Conservation (phyloP, 441 rosid species). For the Metrosideros polymorpha region DNA sequence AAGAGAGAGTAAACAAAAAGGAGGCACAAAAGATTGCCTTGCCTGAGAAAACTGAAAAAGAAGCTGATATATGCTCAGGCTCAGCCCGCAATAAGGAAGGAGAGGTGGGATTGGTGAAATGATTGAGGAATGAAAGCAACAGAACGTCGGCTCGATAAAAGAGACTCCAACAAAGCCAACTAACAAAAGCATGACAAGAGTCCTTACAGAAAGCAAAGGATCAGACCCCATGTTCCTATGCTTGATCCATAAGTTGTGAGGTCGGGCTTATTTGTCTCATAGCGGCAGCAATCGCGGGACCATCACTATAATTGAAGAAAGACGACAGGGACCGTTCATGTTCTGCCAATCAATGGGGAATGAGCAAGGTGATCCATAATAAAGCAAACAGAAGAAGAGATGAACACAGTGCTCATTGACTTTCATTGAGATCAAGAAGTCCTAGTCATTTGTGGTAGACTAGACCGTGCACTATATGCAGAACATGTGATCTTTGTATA, state of each 20-base stretch:
- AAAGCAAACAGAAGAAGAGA: background rate
- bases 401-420: background rate
- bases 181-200: background rate
- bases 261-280: background rate
- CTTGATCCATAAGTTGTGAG: background rate
- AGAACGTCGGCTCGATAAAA: background rate
- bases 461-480: background rate
- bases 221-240: background rate
- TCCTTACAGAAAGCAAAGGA: background rate
- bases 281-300: background rate
- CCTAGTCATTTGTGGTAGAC: background rate
- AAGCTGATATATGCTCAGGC: background rate
- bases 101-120: conserved; percentile 5
- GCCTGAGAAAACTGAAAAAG: conserved; percentile 1
- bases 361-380: background rate
- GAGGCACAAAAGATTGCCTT: background rate
- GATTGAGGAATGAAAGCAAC: conserved; percentile 29
- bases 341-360: background rate
- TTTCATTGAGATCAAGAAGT: background rate
- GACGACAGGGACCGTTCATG: background rate
- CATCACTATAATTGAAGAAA: background rate
- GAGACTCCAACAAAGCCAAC: background rate
- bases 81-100: background rate
- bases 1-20: background rate
- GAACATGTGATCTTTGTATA: background rate